Evolutionary conservation across 2,329 filamentous ascomycete species (phyloP).

Genomic region (Botryotinia globosa): DNA sequence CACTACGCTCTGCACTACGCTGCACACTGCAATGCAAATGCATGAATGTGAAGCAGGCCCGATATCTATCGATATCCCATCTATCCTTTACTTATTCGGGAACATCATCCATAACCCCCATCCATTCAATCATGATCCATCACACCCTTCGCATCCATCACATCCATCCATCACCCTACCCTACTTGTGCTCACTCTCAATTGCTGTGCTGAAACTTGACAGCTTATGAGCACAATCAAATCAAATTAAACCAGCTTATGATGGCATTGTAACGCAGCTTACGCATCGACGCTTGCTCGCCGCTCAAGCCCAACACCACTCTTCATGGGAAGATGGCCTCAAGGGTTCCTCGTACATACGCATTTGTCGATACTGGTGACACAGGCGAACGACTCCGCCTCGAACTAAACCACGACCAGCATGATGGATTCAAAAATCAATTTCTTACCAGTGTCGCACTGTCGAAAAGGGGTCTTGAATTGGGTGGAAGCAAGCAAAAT

Average conservation of each 20-base stretch:
- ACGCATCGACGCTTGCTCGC: constrained; percentile 10
- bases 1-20: constrained; percentile 1
- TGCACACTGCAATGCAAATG: constrained; percentile 10
- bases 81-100: constrained; percentile 1
- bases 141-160: neutral
- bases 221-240: constrained; percentile 3
- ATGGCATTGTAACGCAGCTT: constrained; percentile 7
- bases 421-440: constrained; percentile 17
- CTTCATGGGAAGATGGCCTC: neutral
- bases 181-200: constrained; percentile 8
- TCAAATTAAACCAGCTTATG: constrained; percentile 2
- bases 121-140: neutral
- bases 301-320: constrained; percentile 16
- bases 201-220: constrained; percentile 4
- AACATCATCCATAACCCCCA: constrained; percentile 3
- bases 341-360: neutral
- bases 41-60: constrained; percentile 11
- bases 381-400: constrained; percentile 22
- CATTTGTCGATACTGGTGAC: constrained; percentile 12
- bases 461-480: neutral
- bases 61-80: constrained; percentile 12
- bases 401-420: constrained; percentile 20
- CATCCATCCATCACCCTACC: constrained; percentile 12
- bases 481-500: constrained; percentile 13
- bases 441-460: constrained; percentile 21